Conservation (phyloP, 2,329 filamentous ascomycete species). For the Ceratocystis lukuohia region DNA sequence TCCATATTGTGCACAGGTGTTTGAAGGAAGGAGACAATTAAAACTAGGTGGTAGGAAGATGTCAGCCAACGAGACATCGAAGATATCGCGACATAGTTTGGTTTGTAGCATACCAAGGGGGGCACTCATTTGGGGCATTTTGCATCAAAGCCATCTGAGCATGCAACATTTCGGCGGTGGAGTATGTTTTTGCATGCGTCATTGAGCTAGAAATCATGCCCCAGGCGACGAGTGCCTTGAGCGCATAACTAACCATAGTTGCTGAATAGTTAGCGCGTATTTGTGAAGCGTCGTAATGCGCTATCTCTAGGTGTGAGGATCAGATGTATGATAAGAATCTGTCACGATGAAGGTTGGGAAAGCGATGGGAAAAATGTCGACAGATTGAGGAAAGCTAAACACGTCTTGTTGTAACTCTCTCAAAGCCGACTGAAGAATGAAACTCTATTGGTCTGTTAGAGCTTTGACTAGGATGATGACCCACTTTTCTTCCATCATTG, state of each 20-base stretch:
- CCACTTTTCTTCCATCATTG: background rate
- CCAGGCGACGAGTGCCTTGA: constrained; percentile 2
- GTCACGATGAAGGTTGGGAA: background rate
- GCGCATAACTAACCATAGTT: background rate
- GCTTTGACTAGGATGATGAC: background rate
- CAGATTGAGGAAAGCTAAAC: background rate
- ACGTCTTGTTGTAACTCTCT: background rate
- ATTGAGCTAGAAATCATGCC: background rate
- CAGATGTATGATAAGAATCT: background rate
- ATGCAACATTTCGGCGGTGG: constrained; percentile 45
- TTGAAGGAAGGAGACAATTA: constrained; percentile 91
- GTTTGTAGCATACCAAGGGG: constrained; percentile 50
- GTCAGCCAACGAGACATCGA: background rate
- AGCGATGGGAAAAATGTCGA: no score
- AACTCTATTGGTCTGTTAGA: background rate
- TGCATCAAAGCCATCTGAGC: constrained; percentile 58
- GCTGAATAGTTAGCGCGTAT: background rate
- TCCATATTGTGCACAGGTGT: constrained; percentile 82
- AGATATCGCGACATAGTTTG: background rate
- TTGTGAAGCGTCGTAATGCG: no score
- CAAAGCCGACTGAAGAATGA: no score
- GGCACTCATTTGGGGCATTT: constrained; percentile 62
- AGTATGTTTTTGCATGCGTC: constrained; percentile 39
- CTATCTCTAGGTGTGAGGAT: background rate
- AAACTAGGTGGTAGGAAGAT: constrained; percentile 49